Base-by-base conservation (phyloP, 1,284 basidiomycete genomes). In the Sphaerobolus stellatus region DNA sequence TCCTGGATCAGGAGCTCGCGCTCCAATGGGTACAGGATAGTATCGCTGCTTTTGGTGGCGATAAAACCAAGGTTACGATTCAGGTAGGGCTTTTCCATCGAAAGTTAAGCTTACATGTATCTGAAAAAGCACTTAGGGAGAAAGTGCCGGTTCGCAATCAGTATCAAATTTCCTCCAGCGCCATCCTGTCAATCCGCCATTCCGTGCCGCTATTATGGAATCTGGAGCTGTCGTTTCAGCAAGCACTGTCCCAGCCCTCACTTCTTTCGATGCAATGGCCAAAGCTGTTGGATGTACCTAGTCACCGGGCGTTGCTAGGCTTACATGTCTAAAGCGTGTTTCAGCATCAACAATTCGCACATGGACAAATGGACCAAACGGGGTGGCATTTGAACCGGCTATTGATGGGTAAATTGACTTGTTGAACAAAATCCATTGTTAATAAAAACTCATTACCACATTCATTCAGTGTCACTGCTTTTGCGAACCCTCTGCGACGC, bases 11-110 rank as follows among this genome's bases (percentile, higher is more conserved):
- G 48, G 60, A 75, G n/a, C 60, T 67, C 0, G 78, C 75, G 0
- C 62, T 80, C 4, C 59, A 76, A 61, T 81, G 79, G 79, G 70
- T 80, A 0, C 74, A 77, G 54, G 60, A 63, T 1, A 78, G 80
- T 56, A 79, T 80, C 44, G 67, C 57, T 3, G 57, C 61, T 0
- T 60, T 59, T 38, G 58, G 59, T 29, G 59, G 59, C 18, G 53
- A 60, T 43, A 45, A 48, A 16, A 41, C 3, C 16, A 38, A 40
- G 36, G 58, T 61, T 14, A 61, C 58, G 13, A 46, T 61, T 16
- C 46, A 47, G n/a, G 34, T 60, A 36, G 20, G 3, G 3, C 24
- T 24, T 3, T 38, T 20, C 22, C 24, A 4, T 9, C 31, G 3
- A 20, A 27, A 41, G 16, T 16, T 14, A 16, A 27, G n/a, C 4